phyloP scores from a whole-genome alignment of 1,284 basidiomycete genomes.

The Apiotrichum mycotoxinovorans region DNA sequence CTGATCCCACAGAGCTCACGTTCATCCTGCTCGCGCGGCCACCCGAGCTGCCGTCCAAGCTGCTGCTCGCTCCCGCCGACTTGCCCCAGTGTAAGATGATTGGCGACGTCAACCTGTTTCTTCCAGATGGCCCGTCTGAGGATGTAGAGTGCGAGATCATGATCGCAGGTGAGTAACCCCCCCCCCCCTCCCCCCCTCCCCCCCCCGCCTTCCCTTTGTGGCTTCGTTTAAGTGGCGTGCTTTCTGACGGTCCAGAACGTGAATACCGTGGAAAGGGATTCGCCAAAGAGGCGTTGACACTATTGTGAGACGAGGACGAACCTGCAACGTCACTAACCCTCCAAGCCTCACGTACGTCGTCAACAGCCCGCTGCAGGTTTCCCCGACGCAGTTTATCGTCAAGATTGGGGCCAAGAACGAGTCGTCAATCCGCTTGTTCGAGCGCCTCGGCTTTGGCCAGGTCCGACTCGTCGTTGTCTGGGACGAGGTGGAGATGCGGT shows the following conservation, averaged over 20 bases:
- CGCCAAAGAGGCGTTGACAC: conserved; percentile 62
- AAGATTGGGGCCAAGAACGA: conserved; percentile 58
- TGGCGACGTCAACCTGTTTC: conserved; percentile 24
- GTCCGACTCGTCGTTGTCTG: conserved; percentile 68
- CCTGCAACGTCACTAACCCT: background rate
- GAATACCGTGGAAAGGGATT: conserved; percentile 32
- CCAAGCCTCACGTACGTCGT: conserved; percentile 49
- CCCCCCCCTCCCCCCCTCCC: too few species aligned
- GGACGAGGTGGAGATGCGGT: conserved; percentile 67
- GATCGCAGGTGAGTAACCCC: conserved; percentile 67
- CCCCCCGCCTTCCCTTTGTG: too few species aligned
- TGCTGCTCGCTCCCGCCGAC: conserved; percentile 32
- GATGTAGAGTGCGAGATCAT: conserved; percentile 72
- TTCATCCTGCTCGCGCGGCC: conserved; percentile 74
- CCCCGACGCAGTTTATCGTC: conserved; percentile 53
- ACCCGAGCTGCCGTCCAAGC: conserved; percentile 12
- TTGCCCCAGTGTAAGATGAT: conserved; percentile 13
- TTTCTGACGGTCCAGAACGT: background rate
- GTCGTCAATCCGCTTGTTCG: conserved; percentile 61
- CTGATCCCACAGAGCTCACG: conserved; percentile 65
- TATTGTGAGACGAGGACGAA: conserved; percentile 52
- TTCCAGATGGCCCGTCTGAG: conserved; percentile 52
- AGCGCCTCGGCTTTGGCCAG: conserved; percentile 63
- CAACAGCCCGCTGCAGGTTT: conserved; percentile 16
- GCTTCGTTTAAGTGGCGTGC: accelerated